A percentile compares a stretch with the other conserved stretches of the same genome.
These are phyloP conservation scores for Choricystis sp. DNA, from an alignment of 139 green algal species.

Conservation along the genomic window DNA sequence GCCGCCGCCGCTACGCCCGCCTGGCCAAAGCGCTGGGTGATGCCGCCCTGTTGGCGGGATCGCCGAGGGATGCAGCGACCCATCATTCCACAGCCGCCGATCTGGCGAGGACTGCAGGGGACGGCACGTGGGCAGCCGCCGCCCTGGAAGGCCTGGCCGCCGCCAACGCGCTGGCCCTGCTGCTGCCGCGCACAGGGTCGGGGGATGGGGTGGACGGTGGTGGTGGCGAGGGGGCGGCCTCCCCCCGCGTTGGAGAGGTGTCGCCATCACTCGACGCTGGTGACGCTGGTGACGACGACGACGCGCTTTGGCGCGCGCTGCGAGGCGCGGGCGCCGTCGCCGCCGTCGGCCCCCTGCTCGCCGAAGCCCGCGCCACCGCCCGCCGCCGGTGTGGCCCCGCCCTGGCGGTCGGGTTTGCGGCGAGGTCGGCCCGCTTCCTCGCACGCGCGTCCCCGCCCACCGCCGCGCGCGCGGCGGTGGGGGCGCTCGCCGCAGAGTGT, in stretches of 20 bases:
- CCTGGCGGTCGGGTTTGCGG: slow-evolving; percentile 31
- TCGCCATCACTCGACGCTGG: too few species aligned
- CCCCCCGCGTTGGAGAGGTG: background rate
- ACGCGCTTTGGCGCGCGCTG: background rate
- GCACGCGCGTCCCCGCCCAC: slow-evolving; percentile 6
- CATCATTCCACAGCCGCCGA: slow-evolving; percentile 45
- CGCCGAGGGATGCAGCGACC: slow-evolving; percentile 35
- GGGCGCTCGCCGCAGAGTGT: slow-evolving; percentile 15
- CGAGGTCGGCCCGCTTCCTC: slow-evolving; percentile 44
- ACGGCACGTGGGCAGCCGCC: slow-evolving; percentile 28
- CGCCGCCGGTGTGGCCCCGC: too few species aligned
- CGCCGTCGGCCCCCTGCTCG: background rate
- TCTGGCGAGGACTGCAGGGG: slow-evolving; percentile 15
- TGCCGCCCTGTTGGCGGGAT: slow-evolving; percentile 56
- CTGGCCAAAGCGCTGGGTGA: slow-evolving; percentile 73
- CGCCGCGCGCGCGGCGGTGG: slow-evolving; percentile 10
- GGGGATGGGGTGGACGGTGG: background rate
- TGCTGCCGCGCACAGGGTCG: too few species aligned
- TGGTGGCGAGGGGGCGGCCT: too few species aligned
- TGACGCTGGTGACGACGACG: too few species aligned
- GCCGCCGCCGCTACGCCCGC: slow-evolving; percentile 50
- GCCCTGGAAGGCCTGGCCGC: slow-evolving; percentile 35
- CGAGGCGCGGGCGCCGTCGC: background rate
- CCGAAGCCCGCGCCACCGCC: background rate
- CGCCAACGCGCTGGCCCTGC: slow-evolving; percentile 29